These are phyloP conservation scores for Chiua virens DNA, from an alignment of 768 basidiomycete species.

Conservation along the genomic window DNA sequence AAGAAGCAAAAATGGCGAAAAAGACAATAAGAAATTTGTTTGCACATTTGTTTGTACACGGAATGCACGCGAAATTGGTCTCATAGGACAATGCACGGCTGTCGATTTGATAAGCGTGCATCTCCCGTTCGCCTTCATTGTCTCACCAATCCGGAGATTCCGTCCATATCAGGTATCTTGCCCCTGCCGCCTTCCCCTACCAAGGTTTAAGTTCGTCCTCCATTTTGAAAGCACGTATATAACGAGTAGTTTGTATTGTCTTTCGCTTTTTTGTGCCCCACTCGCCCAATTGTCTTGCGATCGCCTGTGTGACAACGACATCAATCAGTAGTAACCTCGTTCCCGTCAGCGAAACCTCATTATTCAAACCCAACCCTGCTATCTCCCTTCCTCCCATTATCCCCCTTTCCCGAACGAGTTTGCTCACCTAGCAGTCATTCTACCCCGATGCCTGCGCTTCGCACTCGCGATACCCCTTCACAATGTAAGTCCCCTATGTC, in stretches of 20 bases:
- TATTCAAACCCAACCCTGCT: conserved; percentile 30
- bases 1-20: conserved; percentile 29
- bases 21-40: conserved; percentile 50
- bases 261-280: conserved; percentile 55
- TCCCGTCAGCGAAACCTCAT: conserved; percentile 45
- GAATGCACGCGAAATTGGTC: conserved; percentile 42
- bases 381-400: conserved; percentile 30
- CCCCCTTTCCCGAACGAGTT: conserved; percentile 35
- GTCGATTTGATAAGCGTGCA: conserved; percentile 32
- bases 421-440: conserved; percentile 35
- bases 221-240: conserved; percentile 45
- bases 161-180: conserved; percentile 18
- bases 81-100: conserved; percentile 29
- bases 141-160: conserved; percentile 31
- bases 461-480: conserved; percentile 73
- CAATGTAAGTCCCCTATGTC: conserved; percentile 40
- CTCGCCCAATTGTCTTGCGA: conserved; percentile 62
- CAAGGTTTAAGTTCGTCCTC: conserved; percentile 33
- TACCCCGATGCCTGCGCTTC: conserved; percentile 66
- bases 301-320: conserved; percentile 50
- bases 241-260: conserved; percentile 56
- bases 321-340: conserved; percentile 42
- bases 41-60: conserved; percentile 38
- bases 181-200: conserved; percentile 18
- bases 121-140: conserved; percentile 31